Evolutionary conservation across 2,329 filamentous ascomycete genomes (phyloP).

Genomic region (Curvularia lunata): DNA sequence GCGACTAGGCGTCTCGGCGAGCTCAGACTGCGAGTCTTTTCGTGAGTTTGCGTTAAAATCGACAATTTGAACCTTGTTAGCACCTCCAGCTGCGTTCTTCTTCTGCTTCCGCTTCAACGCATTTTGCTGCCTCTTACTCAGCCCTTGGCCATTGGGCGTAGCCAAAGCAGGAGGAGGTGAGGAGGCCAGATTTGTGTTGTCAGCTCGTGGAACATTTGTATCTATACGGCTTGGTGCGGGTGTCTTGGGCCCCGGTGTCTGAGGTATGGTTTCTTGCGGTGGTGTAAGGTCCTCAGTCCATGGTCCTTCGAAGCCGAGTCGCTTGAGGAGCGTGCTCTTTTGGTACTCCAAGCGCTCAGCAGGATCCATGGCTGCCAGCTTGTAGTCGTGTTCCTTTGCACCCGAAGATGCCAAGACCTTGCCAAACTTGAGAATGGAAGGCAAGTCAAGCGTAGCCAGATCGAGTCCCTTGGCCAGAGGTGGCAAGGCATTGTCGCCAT

Average conservation of each 20-base stretch:
- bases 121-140: conserved; percentile 94
- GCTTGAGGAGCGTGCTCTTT: conserved; percentile 83
- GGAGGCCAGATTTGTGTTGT: conserved; percentile 54
- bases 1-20: conserved; percentile 58
- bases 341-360: conserved; percentile 81
- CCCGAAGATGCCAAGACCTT: conserved; percentile 82
- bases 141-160: conserved; percentile 53
- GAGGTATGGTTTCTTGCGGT: conserved; percentile 63
- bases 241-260: conserved; percentile 47
- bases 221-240: conserved; percentile 57
- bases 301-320: conserved; percentile 83
- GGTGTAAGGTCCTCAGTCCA: conserved; percentile 84
- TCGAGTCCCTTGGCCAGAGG: conserved; percentile 68
- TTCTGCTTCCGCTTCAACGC: conserved; percentile 94
- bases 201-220: conserved; percentile 54
- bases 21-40: conserved; percentile 65
- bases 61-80: conserved; percentile 87
- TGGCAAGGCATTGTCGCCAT: conserved; percentile 52
- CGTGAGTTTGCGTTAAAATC: conserved; percentile 76
- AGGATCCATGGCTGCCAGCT: conserved; percentile 80
- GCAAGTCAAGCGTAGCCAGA: conserved; percentile 77
- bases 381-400: conserved; percentile 82
- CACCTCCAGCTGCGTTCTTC: conserved; percentile 83
- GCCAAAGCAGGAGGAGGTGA: conserved; percentile 56
- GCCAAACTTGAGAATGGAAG: conserved; percentile 80